phyloP scores from a whole-genome alignment of 768 basidiomycete genomes.

The Boletales sp. region DNA sequence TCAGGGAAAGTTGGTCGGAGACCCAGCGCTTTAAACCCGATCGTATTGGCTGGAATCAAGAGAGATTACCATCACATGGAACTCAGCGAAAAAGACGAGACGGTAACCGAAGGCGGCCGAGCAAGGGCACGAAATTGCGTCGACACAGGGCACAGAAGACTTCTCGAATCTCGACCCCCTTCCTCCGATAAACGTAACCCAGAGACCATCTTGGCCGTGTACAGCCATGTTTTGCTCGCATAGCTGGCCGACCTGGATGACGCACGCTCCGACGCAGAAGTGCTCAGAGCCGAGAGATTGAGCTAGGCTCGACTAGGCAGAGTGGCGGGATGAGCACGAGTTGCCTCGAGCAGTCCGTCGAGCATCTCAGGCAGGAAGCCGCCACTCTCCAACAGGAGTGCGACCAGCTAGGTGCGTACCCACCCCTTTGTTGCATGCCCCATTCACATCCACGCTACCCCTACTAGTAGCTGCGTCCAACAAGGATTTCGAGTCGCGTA shows the following conservation, averaged over 20 bases:
- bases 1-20: no score
- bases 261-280: constrained; percentile 63
- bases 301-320: constrained; percentile 80
- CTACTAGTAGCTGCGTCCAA: constrained; percentile 41
- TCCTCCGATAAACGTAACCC: constrained; percentile 52
- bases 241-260: constrained; percentile 57
- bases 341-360: constrained; percentile 33
- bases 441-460: background rate
- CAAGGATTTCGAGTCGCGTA: constrained; percentile 48
- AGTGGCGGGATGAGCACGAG: constrained; percentile 70
- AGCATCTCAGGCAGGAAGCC: constrained; percentile 54
- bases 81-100: no score
- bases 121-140: constrained; percentile 31
- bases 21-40: no score
- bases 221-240: constrained; percentile 57
- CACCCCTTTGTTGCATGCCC: constrained; percentile 1
- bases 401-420: constrained; percentile 58
- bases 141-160: constrained; percentile 35
- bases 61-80: no score
- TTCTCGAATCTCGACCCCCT: constrained; percentile 25
- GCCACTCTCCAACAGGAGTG: constrained; percentile 56
- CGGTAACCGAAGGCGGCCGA: constrained; percentile 55
- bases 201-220: constrained; percentile 59
- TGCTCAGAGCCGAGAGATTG: constrained; percentile 72
- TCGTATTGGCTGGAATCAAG: no score